phyloP scores from a whole-genome alignment of 345 rosid species.

The Aquilaria sinensis region DNA sequence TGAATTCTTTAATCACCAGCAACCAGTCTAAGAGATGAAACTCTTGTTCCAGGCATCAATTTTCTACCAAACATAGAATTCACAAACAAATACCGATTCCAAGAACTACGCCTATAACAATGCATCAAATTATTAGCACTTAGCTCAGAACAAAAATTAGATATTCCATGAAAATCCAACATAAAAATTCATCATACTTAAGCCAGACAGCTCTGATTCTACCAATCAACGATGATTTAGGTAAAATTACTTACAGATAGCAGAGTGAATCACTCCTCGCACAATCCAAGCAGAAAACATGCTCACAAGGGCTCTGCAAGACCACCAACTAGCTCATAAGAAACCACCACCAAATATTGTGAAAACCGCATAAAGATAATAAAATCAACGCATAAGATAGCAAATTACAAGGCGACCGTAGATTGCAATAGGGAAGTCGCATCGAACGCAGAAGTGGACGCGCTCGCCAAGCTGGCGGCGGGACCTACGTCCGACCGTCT shows the following conservation, averaged over 20 bases:
- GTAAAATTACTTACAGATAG: slow-evolving; percentile 63
- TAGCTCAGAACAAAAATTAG: background rate
- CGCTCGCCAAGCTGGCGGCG: slow-evolving; percentile 95
- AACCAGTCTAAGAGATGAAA: background rate
- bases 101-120: background rate
- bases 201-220: too few species aligned
- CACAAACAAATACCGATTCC: background rate
- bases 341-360: background rate
- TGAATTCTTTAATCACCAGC: slow-evolving; percentile 1
- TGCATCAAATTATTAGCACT: background rate
- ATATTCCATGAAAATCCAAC: too few species aligned
- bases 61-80: too few species aligned
- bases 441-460: slow-evolving; percentile 93
- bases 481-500: slow-evolving; percentile 76
- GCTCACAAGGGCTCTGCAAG: slow-evolving; percentile 93
- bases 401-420: slow-evolving; percentile 79
- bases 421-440: slow-evolving; percentile 93
- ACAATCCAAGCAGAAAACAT: slow-evolving; percentile 90
- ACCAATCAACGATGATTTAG: too few species aligned
- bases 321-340: slow-evolving; percentile 5
- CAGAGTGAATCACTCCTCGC: slow-evolving; percentile 93
- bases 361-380: background rate
- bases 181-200: too few species aligned
- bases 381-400: background rate
- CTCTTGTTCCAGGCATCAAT: background rate